These are phyloP conservation scores for Panicum miliaceum DNA, from an alignment of 176 grass and related monocot genomes.

Conservation along the genomic window DNA sequence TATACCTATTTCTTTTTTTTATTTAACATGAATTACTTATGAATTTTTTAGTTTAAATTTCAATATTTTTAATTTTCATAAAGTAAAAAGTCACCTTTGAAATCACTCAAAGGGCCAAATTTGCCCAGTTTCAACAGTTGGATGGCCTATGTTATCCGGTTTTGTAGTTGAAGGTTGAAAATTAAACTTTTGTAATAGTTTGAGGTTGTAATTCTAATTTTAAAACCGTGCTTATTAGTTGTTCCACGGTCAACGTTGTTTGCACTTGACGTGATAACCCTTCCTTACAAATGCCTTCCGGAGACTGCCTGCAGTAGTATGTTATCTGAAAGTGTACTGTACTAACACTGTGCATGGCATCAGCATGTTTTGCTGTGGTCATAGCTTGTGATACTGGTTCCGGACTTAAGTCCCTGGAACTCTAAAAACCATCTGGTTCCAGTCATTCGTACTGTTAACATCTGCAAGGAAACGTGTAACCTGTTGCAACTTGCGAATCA, in stretches of 20 bases:
- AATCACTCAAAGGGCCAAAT: no score
- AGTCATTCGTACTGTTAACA: background rate
- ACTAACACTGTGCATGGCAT: background rate
- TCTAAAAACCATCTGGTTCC: background rate
- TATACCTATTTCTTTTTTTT: no score
- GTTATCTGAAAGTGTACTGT: background rate
- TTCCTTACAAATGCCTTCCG: background rate
- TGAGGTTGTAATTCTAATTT: no score
- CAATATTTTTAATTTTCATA: no score
- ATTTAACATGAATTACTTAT: no score
- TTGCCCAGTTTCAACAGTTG: no score
- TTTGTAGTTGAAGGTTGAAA: no score
- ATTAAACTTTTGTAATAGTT: no score
- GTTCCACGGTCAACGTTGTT: background rate
- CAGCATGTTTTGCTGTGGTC: background rate
- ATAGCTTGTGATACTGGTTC: background rate
- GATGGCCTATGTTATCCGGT: no score
- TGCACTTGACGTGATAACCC: background rate
- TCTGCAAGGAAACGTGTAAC: background rate
- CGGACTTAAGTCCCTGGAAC: background rate
- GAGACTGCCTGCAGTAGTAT: constrained; percentile 5
- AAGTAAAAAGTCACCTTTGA: no score
- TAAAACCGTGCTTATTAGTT: background rate
- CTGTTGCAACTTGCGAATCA: background rate
- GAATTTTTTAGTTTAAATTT: no score